phyloP scores from a whole-genome alignment of 179 eudicot genomes.

The Silene noctiflora region DNA sequence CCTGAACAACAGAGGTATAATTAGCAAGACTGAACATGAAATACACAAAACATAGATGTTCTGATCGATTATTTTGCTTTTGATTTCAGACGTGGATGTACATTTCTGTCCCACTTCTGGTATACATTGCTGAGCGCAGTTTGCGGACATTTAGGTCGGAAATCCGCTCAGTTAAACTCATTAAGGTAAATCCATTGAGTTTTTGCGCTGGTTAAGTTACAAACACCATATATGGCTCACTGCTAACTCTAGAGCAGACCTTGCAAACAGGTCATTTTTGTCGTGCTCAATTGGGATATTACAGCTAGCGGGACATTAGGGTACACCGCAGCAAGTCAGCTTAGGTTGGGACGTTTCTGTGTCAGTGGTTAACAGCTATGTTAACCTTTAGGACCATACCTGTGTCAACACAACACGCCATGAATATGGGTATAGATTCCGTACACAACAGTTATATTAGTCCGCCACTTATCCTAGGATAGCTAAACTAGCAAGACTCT shows the following conservation, averaged over 20 bases:
- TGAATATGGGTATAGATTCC: no score
- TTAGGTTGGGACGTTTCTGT: no score
- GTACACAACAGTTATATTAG: no score
- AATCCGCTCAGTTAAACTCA: constrained; percentile 56
- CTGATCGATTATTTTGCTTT: constrained; percentile 6
- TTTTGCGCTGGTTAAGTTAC: not conserved
- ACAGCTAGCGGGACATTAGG: no score
- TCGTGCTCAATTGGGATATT: no score
- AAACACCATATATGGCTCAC: not conserved
- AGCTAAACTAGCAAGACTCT: no score
- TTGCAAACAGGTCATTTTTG: no score
- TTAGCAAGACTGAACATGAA: not conserved
- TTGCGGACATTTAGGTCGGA: constrained; percentile 70
- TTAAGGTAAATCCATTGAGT: constrained; percentile 46
- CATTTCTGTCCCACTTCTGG: constrained; percentile 58
- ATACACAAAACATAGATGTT: not conserved
- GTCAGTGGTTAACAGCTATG: no score
- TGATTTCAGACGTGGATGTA: constrained; percentile 78
- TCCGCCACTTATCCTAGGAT: no score
- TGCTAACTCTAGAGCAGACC: not conserved
- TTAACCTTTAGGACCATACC: no score
- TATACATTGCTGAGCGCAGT: constrained; percentile 65
- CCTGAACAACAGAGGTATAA: not conserved
- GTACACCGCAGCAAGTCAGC: no score
- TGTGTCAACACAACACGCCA: no score